Evolutionary conservation across 2,329 filamentous ascomycete genomes (phyloP), one percentile per base, ranked within the genome.

Genomic region (Clonostachys solani): DNA sequence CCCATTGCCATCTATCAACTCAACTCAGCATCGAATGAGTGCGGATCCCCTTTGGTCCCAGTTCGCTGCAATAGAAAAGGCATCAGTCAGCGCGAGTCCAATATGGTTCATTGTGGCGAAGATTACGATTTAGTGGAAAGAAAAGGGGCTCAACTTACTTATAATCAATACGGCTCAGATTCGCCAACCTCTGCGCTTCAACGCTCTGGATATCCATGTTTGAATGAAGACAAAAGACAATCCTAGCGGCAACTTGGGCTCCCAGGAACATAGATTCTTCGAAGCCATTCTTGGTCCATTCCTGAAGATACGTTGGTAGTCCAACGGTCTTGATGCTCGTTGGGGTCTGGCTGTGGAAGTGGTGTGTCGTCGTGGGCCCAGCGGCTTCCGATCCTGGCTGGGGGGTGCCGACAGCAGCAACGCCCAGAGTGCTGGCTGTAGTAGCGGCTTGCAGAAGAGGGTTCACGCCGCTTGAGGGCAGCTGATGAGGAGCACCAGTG

Each of bases 371-470:
- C 40, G 64, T 58, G 15, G 65, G 66, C 2, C 61, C 66, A 43
- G 58, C 65, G 5, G 57, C 60, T 23, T 67, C 66, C 33, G 70
- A 75, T 15, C 70, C 74, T 7, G 68, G 62, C 35, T 61, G 60
- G 1, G 68, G 67, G 5, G 67, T 69, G 23, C 64, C 41, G 35
- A 12, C 61, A 23, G 66, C 65, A 53, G 69, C 66, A 47, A 77
- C 70, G 45, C 74, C 67, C 41, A 76, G 62, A 41, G 77, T 79
- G 42, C 81, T 81, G 3, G 84, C 85, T 4, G 87, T 91, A 1
- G 92, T 96, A 2, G 94, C 94, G 5, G 92, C 92, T 50, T 95
- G 87, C 5, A 97, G 80, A 5, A 97, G 84, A 13, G 92, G 92
- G 63, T 97, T 96, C 42, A 96, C 91, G 40, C 81, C 80, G 46